Evolutionary conservation across 257 asterid species (phyloP).

Genomic region (Mitragyna speciosa): DNA sequence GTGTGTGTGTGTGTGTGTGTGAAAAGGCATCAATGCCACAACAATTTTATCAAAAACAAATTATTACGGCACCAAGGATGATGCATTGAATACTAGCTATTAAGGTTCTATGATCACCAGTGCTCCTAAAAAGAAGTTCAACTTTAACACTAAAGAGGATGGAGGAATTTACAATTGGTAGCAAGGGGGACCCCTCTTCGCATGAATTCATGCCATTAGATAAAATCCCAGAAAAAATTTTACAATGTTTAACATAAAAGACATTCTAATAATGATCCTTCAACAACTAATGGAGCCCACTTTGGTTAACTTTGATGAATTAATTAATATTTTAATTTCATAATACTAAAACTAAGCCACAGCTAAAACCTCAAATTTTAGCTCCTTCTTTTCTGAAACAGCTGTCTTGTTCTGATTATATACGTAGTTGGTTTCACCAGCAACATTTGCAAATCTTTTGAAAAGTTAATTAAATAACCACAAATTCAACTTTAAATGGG

Average conservation of each 20-base stretch:
- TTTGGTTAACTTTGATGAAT: background rate
- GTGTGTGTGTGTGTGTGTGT: no score
- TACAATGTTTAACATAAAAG: background rate
- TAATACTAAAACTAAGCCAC: background rate
- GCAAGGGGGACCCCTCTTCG: background rate
- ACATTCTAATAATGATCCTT: background rate
- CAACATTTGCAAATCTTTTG: background rate
- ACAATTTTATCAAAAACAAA: background rate
- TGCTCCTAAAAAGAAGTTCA: constrained; percentile 4
- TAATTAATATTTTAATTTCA: background rate
- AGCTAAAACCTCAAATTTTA: constrained; percentile 1
- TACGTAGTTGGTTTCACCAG: constrained; percentile 4
- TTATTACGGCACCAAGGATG: constrained; percentile 2
- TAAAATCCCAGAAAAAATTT: background rate
- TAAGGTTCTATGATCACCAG: background rate
- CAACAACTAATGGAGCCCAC: background rate
- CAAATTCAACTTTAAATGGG: constrained; percentile 1
- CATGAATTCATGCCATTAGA: background rate
- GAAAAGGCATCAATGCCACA: background rate
- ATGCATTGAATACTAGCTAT: background rate
- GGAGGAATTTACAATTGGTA: background rate
- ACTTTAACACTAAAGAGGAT: background rate
- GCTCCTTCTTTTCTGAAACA: background rate
- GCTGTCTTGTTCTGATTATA: constrained; percentile 11
- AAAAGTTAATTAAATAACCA: background rate